A percentile compares a stretch with the other conserved stretches of the same genome.
Evolutionary conservation across 1,284 basidiomycete genomes (phyloP).

Genomic region (Schizophyllum amplum): DNA sequence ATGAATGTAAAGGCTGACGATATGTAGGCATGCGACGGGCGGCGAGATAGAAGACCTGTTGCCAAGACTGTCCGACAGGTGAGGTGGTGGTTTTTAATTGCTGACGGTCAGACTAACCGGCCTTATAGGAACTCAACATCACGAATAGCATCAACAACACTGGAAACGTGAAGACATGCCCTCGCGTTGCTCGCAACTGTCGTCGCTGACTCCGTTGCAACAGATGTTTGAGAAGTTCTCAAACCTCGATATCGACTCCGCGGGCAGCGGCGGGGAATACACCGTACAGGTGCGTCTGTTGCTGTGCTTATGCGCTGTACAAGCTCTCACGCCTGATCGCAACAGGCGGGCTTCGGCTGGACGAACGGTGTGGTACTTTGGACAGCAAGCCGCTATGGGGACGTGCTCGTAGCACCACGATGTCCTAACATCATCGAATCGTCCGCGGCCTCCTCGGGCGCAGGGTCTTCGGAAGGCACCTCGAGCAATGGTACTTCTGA

Average conservation of each 20-base stretch:
- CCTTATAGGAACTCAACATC: slow-evolving; percentile 52
- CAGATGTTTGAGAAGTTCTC: slow-evolving; percentile 92
- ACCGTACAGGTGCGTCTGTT: slow-evolving; percentile 52
- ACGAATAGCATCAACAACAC: slow-evolving; percentile 62
- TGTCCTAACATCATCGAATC: slow-evolving; percentile 39
- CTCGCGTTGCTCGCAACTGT: slow-evolving; percentile 7
- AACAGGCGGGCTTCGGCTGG: slow-evolving; percentile 79
- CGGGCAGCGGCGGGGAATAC: slow-evolving; percentile 83
- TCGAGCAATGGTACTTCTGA: not conserved
- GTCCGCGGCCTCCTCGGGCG: not conserved
- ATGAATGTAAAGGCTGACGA: not conserved
- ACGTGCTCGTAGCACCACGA: slow-evolving; percentile 50
- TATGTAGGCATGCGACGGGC: slow-evolving; percentile 64
- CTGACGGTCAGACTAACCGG: no score
- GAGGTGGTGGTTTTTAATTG: no score
- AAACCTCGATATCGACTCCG: slow-evolving; percentile 69
- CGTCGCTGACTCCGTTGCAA: slow-evolving; percentile 1
- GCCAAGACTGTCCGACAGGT: slow-evolving; percentile 52
- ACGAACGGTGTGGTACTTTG: slow-evolving; percentile 81
- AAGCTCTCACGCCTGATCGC: not conserved
- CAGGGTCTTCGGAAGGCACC: not conserved
- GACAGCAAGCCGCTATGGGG: slow-evolving; percentile 66
- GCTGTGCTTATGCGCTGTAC: not conserved
- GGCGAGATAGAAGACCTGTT: slow-evolving; percentile 68
- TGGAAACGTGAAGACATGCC: slow-evolving; percentile 51